phyloP scores from a whole-genome alignment of 148 eudicot species.

The Spergularia marina region DNA sequence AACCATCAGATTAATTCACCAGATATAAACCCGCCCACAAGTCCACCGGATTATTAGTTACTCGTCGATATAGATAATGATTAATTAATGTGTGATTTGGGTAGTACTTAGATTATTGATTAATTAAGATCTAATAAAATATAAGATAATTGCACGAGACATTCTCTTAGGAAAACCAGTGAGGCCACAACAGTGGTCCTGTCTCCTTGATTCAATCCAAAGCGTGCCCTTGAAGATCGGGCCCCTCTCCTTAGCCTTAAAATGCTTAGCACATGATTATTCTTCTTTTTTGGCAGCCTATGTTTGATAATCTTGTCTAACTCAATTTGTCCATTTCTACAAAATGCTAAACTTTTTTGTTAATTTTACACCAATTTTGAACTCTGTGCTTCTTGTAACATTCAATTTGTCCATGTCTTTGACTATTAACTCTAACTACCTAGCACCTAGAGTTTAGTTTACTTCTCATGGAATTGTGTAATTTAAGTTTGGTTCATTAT shows the following conservation, averaged over 20 bases:
- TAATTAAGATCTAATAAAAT: neutral
- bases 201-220: conserved; percentile 90
- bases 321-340: conserved; percentile 15
- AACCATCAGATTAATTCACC: no score
- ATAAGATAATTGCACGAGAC: conserved; percentile 31
- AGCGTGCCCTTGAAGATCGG: conserved; percentile 86
- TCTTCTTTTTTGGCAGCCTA: conserved; percentile 55
- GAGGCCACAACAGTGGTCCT: conserved; percentile 49
- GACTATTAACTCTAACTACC: neutral
- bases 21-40: no score
- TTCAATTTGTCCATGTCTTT: conserved; percentile 30
- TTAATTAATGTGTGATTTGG: no score
- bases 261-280: conserved; percentile 78
- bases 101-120: no score
- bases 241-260: conserved; percentile 21
- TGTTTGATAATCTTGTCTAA: conserved; percentile 21
- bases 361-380: conserved; percentile 10
- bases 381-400: conserved; percentile 26
- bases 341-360: conserved; percentile 6
- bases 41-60: no score
- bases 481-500: neutral
- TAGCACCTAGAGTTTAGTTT: neutral
- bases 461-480: no score
- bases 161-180: conserved; percentile 51
- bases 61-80: no score